phyloP scores from a whole-genome alignment of 148 eudicot species.

The Salicornia ramosissima region DNA sequence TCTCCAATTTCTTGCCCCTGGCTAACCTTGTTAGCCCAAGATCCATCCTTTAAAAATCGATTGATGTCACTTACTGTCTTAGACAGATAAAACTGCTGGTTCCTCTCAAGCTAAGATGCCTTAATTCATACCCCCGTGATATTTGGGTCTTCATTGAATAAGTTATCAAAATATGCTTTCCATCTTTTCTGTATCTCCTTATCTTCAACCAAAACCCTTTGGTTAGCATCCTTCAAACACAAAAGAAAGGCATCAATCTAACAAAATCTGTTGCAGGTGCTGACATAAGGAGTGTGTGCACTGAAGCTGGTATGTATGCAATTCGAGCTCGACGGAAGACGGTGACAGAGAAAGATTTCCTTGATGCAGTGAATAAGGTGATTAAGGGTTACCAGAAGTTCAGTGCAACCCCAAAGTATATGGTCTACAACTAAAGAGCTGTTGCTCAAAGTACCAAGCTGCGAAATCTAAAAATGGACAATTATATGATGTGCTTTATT shows the following conservation, averaged over 20 bases:
- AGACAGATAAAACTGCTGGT: too few relatives aligned
- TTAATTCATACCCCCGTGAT: too few relatives aligned
- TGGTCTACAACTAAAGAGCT: constrained; percentile 71
- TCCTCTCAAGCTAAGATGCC: too few relatives aligned
- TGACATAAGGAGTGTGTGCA: constrained; percentile 92
- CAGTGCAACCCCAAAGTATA: constrained; percentile 93
- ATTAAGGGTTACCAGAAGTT: constrained; percentile 97
- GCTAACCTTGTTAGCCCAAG: too few relatives aligned
- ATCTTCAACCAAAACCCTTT: too few relatives aligned
- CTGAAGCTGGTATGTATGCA: constrained; percentile 96
- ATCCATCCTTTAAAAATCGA: too few relatives aligned
- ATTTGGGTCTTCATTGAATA: too few relatives aligned
- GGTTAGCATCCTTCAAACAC: too few relatives aligned
- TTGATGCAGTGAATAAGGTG: constrained; percentile 96
- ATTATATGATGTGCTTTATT: not conserved
- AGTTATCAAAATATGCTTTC: too few relatives aligned
- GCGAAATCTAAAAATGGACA: not conserved
- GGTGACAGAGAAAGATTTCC: constrained; percentile 88
- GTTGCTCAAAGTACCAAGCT: not conserved
- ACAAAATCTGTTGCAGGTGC: constrained; percentile 49
- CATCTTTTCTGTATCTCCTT: too few relatives aligned
- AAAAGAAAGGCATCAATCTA: not conserved
- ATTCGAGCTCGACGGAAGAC: constrained; percentile 89
- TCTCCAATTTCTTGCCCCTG: too few relatives aligned
- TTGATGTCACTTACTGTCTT: too few relatives aligned